phyloP scores from a whole-genome alignment of 2,329 filamentous ascomycete genomes.

The Cercospora nicotianae region DNA sequence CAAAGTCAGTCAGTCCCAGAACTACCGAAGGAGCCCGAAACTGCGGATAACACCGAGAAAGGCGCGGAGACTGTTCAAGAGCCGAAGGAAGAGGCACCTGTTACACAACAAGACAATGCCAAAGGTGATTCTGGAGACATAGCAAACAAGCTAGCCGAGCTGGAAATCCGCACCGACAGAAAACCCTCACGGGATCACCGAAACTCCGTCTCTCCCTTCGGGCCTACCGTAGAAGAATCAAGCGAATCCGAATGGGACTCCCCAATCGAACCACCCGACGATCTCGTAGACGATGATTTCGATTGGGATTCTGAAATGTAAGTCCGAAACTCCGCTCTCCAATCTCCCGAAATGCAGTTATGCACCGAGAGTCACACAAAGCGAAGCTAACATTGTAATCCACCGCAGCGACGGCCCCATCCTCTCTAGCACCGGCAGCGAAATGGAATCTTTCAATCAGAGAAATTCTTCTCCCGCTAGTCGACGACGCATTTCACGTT shows the following conservation, averaged over 20 bases:
- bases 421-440: constrained; percentile 15
- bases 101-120: not conserved
- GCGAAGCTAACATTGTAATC: not conserved
- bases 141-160: not conserved
- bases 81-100: not conserved
- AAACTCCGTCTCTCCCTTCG: constrained; percentile 4
- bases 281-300: constrained; percentile 37
- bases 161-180: constrained; percentile 3
- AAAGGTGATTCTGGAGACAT: not conserved
- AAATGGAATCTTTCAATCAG: not conserved
- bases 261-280: constrained; percentile 25
- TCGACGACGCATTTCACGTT: not conserved
- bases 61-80: not conserved
- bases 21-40: not conserved
- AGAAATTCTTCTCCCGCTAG: constrained; percentile 4
- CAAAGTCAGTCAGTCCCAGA: constrained; percentile 1
- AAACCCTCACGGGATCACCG: not conserved
- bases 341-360: not conserved
- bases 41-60: not conserved
- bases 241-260: constrained; percentile 26
- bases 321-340: not conserved
- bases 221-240: constrained; percentile 5
- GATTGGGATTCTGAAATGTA: constrained; percentile 37
- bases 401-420: constrained; percentile 27
- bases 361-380: not conserved